These are phyloP conservation scores for Paramarasmius palmivorus DNA, from an alignment of 1,284 basidiomycete genomes.

Conservation along the genomic window DNA sequence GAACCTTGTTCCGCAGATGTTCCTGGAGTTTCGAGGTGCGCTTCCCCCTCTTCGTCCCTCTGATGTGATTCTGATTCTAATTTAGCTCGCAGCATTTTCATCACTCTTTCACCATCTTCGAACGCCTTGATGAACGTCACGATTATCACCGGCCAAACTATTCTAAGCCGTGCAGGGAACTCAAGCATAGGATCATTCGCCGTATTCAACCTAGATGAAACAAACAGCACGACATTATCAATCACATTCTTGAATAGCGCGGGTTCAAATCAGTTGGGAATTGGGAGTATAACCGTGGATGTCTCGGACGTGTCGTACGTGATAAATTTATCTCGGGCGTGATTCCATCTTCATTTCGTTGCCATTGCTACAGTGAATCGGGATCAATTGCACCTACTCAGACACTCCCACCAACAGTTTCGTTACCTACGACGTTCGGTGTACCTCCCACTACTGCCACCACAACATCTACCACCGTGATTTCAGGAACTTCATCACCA, in stretches of 20 bases:
- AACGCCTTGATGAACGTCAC: slow-evolving; percentile 54
- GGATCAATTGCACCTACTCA: slow-evolving; percentile 41
- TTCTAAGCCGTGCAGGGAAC: slow-evolving; percentile 31
- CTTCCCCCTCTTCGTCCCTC: slow-evolving; percentile 1
- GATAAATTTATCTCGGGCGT: neutral
- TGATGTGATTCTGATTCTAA: slow-evolving; percentile 2
- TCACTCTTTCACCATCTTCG: slow-evolving; percentile 43
- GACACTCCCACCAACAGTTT: slow-evolving; percentile 39
- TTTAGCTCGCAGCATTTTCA: slow-evolving; percentile 44
- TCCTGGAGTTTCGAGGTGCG: slow-evolving; percentile 51
- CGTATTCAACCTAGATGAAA: slow-evolving; percentile 36
- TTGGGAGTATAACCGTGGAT: slow-evolving; percentile 40
- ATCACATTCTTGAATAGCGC: slow-evolving; percentile 38
- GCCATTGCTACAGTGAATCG: slow-evolving; percentile 26
- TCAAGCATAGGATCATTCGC: slow-evolving; percentile 36
- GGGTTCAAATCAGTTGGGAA: slow-evolving; percentile 34
- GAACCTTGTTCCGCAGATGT: slow-evolving; percentile 53
- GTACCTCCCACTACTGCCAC: slow-evolving; percentile 23
- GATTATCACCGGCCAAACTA: slow-evolving; percentile 36
- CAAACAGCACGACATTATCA: slow-evolving; percentile 39
- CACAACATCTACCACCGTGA: slow-evolving; percentile 9
- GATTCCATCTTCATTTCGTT: neutral
- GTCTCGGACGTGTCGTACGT: slow-evolving; percentile 41
- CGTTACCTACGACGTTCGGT: slow-evolving; percentile 27
- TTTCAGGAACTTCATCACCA: slow-evolving; percentile 14